These are phyloP conservation scores for Jackrogersella multiformis DNA, from an alignment of 495 filamentous ascomycete genomes.

Conservation along the genomic window DNA sequence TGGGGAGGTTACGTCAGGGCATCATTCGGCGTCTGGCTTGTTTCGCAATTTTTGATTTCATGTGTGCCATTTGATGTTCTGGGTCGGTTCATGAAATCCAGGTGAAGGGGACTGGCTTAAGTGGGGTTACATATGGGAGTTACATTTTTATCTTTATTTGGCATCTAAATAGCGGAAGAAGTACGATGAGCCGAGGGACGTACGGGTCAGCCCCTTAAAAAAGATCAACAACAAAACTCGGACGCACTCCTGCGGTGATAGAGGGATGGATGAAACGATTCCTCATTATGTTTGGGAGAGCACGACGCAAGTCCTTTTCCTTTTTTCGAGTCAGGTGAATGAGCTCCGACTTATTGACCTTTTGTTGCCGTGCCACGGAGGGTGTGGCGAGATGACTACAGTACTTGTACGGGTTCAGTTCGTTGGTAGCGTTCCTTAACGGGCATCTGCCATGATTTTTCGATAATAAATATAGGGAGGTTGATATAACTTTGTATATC, in stretches of 20 bases:
- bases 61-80: slow-evolving; percentile 26
- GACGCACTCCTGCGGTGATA: slow-evolving; percentile 30
- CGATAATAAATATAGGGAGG: slow-evolving; percentile 29
- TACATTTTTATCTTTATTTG: slow-evolving; percentile 22
- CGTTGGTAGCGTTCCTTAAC: slow-evolving; percentile 14
- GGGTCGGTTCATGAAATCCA: slow-evolving; percentile 25
- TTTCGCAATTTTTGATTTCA: slow-evolving; percentile 31
- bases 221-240: slow-evolving; percentile 10
- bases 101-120: slow-evolving; percentile 23
- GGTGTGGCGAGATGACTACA: slow-evolving; percentile 4
- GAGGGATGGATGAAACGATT: slow-evolving; percentile 22
- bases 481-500: slow-evolving; percentile 26
- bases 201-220: slow-evolving; percentile 14
- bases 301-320: slow-evolving; percentile 36
- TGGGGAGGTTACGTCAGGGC: slow-evolving; percentile 46
- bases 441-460: slow-evolving; percentile 13
- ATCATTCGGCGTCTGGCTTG: slow-evolving; percentile 47
- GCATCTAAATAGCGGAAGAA: slow-evolving; percentile 31
- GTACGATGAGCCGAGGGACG: slow-evolving; percentile 24
- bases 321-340: slow-evolving; percentile 7
- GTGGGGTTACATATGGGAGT: slow-evolving; percentile 30
- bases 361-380: slow-evolving; percentile 14
- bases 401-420: slow-evolving; percentile 13
- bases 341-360: slow-evolving; percentile 18
- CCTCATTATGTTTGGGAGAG: slow-evolving; percentile 24